Evolutionary conservation across 306 rosid genomes (phyloP), one percentile per base, ranked within the genome.

Genomic region (Prunus fruticosa): DNA sequence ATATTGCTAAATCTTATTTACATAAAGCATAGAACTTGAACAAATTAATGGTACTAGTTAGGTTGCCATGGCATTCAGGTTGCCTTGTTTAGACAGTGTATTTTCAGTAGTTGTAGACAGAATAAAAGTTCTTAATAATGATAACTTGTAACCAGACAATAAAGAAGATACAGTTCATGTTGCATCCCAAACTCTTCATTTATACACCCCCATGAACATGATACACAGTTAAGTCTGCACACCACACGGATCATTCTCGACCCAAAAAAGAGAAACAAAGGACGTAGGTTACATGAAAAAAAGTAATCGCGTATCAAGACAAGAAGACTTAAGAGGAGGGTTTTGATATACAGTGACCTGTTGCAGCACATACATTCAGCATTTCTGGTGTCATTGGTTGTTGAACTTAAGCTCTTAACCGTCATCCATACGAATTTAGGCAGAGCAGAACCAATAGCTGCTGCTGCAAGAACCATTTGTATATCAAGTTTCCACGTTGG

Each of bases 1-100:
- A 15, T 11, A 90, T 95, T 19, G 98, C 97, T 12, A 80, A 2
- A 71, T 76, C 87, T 52, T 45, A 78, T 52, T 50, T 90, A 20
- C 18, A 23, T 5, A 6, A 25, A 54, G 64, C 68, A 38, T 38
- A 38, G 43, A 7, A 38, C 43, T 16, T 52, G 57, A 52, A 52
- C 57, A 52, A 18, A 51, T 51, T 47, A 47, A 52, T 52, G 4
- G 57, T 18, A 16, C 8, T 18, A 13, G 52, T 11, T 9, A 9
- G 9, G 43, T 38, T 38, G 43, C 43, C 43, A 34, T 34, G 41
- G 41, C 41, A 5, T 34, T 34, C 41, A 9, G 9, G 43, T 38
- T 38, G 28, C 43, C 9, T 38, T 1, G 43, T 38, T 38, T 38
- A 38, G 43, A 38, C 43, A 38, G 9, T 6, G 1, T 38, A 2